These are phyloP conservation scores for Chenopodium quinoa DNA, from an alignment of 148 eudicot genomes.

Conservation along the genomic window DNA sequence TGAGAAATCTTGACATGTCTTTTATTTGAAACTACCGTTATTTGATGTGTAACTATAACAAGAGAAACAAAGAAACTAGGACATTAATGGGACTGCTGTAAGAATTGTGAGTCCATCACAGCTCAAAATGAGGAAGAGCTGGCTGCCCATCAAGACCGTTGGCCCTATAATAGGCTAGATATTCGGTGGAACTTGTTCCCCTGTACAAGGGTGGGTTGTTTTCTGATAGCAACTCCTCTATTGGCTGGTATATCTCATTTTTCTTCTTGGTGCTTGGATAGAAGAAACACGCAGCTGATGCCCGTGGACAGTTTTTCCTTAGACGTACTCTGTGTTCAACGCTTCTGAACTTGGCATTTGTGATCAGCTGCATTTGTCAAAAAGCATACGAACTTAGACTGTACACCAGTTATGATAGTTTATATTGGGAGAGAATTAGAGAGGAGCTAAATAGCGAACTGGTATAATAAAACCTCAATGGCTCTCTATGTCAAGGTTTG, in stretches of 20 bases:
- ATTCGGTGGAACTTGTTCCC: constrained; percentile 45
- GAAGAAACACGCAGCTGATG: constrained; percentile 73
- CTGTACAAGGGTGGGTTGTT: constrained; percentile 47
- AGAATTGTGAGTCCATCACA: constrained; percentile 7
- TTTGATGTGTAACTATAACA: background rate
- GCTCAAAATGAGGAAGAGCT: constrained; percentile 57
- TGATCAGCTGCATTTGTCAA: constrained; percentile 51
- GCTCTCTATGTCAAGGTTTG: too few relatives aligned
- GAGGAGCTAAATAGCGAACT: background rate
- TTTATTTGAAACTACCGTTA: background rate
- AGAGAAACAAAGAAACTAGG: background rate
- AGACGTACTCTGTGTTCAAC: constrained; percentile 80
- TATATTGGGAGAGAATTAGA: background rate
- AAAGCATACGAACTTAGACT: constrained; percentile 6
- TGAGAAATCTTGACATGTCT: background rate
- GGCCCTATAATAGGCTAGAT: constrained; percentile 43
- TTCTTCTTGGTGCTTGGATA: constrained; percentile 50
- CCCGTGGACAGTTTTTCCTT: constrained; percentile 51
- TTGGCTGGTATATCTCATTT: constrained; percentile 38
- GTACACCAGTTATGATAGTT: background rate
- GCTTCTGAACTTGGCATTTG: constrained; percentile 78
- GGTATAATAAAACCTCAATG: background rate
- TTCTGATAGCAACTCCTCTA: constrained; percentile 49
- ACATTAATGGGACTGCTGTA: background rate
- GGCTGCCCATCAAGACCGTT: constrained; percentile 60